Base-by-base conservation (phyloP, 2,329 filamentous ascomycete genomes). In the Blastomyces emzantsi region DNA sequence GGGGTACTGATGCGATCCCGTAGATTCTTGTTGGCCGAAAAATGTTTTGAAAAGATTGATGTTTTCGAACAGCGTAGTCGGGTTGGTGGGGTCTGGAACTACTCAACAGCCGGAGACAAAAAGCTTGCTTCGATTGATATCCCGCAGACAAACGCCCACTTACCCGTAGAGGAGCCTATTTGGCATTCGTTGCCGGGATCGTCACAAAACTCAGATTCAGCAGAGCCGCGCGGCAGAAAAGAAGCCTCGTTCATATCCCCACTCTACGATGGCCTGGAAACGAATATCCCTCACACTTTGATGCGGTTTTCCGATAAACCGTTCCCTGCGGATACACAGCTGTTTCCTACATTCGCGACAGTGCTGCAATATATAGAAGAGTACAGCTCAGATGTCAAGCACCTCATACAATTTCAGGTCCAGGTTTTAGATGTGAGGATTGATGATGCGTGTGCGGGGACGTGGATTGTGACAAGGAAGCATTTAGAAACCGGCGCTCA, bases 51-150 rank as follows among this genome's bases (percentile, higher is more conserved):
- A 15, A 82, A 80, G 39, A 87, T 97, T 65, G 84, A 87, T 65
- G 76, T 97, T 49, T 95, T 89, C 70, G 94, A 97, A 75, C 90
- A 96, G 75, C 87, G 91, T 67, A 79, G 82, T 55, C 82, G 85
- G 58, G 83, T 89, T 7, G 93, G 92, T 64, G 93, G 94, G 1
- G 85, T 94, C 11, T 97, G 93, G 93, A 88, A 91, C 70, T 92
- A 95, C 74, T 87, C 82, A 66, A 78, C 80, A 36, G 75, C 81
- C 74, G 63, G 76, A 55, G 71, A 80, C 73, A 66, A 82, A 69
- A 68, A 78, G 72, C 65, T 82, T 52, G 25, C 71, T 59, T 61
- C 70, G 71, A 68, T 81, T 68, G 57, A 70, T 43, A 78, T 93
- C 47, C 91, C 92, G 8, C 88, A 92, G 72, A 85, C 85, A n/a